Evolutionary conservation across 2,329 filamentous ascomycete species (phyloP).

Genomic region (Epichloe festucae): DNA sequence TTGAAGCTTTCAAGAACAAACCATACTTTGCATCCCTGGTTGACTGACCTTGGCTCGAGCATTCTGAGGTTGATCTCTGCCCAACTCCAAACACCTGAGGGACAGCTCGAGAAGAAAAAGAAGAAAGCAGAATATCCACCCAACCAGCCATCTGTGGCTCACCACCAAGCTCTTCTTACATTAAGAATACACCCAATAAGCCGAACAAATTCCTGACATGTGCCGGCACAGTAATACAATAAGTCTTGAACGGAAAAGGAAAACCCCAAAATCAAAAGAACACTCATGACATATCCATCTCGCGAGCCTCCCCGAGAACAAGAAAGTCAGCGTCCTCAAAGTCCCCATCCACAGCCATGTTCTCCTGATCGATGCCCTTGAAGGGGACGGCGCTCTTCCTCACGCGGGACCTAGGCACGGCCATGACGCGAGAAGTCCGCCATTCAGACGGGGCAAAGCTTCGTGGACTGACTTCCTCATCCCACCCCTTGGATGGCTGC

Average conservation of each 20-base stretch:
- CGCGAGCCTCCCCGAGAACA: conserved; percentile 29
- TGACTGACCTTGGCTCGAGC: neutral
- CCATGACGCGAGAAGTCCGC: conserved; percentile 32
- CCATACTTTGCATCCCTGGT: too few species aligned
- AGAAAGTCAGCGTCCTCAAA: conserved; percentile 60
- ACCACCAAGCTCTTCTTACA: neutral
- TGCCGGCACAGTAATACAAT: neutral
- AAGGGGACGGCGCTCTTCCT: conserved; percentile 12
- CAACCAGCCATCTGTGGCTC: neutral
- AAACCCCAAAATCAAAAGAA: neutral
- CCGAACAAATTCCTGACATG: neutral
- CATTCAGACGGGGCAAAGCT: conserved; percentile 25
- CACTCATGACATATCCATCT: conserved; percentile 23
- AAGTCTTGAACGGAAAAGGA: neutral
- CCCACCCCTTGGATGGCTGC: conserved; percentile 14
- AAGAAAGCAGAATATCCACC: neutral
- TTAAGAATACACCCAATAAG: neutral
- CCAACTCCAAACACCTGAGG: neutral
- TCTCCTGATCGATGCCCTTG: conserved; percentile 30
- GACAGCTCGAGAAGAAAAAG: neutral
- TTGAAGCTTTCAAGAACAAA: too few species aligned
- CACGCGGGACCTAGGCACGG: conserved; percentile 28
- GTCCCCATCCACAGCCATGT: conserved; percentile 34
- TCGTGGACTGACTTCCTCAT: conserved; percentile 27
- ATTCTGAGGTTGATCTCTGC: neutral